Evolutionary conservation across 352 stramenopile genomes (phyloP), one percentile per base, ranked within the genome.

Genomic region (Phytophthora capsici): DNA sequence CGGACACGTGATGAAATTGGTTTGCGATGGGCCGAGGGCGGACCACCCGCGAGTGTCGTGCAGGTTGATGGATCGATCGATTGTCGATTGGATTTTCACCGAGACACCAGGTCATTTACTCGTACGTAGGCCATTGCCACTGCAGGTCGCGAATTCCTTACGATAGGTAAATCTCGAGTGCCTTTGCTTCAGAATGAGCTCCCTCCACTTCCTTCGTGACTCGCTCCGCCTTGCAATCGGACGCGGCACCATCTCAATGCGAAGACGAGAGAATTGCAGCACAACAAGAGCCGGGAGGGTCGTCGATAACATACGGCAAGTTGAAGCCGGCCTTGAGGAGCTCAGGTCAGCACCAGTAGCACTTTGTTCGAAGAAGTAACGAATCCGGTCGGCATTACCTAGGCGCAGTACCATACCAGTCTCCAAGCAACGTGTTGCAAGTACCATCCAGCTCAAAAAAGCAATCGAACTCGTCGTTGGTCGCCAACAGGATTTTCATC

Each of bases 201-300:
- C 51, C 47, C 50, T 14, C 28, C 2, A 20, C n/a, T 34, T 34
- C 28, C 28, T 34, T 32, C 28, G 36, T 51, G 37, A 46, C 50
- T 52, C 45, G 45, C 8, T 25, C 23, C 44, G 25, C 23, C 13
- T 45, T 58, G 46, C 57, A 68, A 56, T 57, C 36, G 9, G 28
- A 66, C 59, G 38, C 37, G 36, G 44, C 50, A 68, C 52, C 60
- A 63, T 68, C 52, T 63, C 45, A 56, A 34, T 34, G 28, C 28
- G 28, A 34, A 9, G 28, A 34, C 28, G 28, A 63, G 47, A 63
- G 52, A 30, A 53, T 44, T 9, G 12, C 7, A 52, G 25, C 19
- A 26, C 32, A 20, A 30, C 56, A 40, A 63, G 57, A 64, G 57
- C 36, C 57, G 37, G 34, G 28, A 30, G 3, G 12, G 9, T 16